Percentiles rank a stretch among this genome's conserved stretches.
phyloP scores from a whole-genome alignment of 139 green algal species.

The Volvox africanus region DNA sequence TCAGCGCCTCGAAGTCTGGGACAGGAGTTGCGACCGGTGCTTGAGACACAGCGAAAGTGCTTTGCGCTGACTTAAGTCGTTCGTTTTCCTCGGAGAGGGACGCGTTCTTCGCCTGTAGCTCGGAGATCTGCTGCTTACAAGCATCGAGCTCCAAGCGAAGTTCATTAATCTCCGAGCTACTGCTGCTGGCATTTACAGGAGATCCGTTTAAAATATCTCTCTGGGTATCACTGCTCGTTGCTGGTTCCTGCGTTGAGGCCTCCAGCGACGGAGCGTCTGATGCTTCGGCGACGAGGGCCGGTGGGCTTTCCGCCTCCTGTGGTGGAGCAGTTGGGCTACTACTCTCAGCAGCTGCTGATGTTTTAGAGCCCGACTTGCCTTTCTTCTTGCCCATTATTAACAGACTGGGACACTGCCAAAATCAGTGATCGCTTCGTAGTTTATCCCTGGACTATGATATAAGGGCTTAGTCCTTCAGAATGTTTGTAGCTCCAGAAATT shows the following conservation, averaged over 20 bases:
- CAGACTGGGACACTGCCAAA: neutral
- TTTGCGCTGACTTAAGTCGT: neutral
- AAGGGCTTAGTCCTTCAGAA: no score
- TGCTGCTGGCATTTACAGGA: neutral
- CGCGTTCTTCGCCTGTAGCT: neutral
- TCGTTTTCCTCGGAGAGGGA: constrained; percentile 5
- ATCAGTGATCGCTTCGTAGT: no score
- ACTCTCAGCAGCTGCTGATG: neutral
- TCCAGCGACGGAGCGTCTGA: neutral
- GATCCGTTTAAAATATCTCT: neutral
- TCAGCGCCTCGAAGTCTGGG: neutral
- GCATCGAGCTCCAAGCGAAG: neutral
- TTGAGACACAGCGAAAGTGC: neutral
- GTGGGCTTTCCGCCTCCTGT: neutral
- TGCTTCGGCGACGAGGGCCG: neutral
- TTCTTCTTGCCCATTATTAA: constrained; percentile 49
- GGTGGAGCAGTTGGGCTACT: neutral
- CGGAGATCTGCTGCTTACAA: neutral
- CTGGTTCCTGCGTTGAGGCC: neutral
- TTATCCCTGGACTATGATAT: no score
- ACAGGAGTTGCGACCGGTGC: constrained; percentile 12
- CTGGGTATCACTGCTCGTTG: neutral
- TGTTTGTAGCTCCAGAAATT: no score
- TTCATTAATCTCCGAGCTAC: neutral
- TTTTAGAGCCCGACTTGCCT: constrained; percentile 15